These are phyloP conservation scores for Ophiostoma ulmi DNA, from an alignment of 2,329 filamentous ascomycete genomes.

Conservation along the genomic window DNA sequence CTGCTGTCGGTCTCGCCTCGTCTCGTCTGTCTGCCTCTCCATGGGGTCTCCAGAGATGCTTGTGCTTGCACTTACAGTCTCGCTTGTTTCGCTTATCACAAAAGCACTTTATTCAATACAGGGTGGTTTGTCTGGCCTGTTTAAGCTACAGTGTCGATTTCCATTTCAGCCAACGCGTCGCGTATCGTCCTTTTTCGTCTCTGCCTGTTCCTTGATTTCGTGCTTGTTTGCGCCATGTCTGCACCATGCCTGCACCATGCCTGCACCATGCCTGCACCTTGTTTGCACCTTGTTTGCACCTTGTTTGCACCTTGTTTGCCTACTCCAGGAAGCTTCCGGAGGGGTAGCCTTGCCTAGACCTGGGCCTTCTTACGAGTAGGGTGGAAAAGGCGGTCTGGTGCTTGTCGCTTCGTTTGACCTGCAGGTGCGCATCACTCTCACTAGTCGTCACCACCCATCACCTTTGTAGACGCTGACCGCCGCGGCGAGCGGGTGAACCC, in stretches of 20 bases:
- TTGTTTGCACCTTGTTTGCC: not conserved
- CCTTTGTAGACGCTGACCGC: not conserved
- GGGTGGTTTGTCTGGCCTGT: too few relatives aligned
- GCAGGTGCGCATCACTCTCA: not conserved
- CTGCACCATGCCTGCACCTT: too few relatives aligned
- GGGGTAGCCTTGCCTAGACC: not conserved
- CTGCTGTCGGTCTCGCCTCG: not conserved
- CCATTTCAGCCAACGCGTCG: not conserved
- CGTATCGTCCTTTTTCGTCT: not conserved
- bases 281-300: too few relatives aligned
- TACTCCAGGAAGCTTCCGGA: not conserved
- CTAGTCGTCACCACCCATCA: not conserved
- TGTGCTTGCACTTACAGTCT: too few relatives aligned
- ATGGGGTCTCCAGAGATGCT: not conserved
- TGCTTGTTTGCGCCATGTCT: too few relatives aligned
- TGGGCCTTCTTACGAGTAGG: not conserved
- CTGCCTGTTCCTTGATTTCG: not conserved
- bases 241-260: too few relatives aligned
- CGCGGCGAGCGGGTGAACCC: slow-evolving; percentile 2
- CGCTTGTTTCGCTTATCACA: not conserved
- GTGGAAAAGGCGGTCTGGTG: slow-evolving; percentile 1
- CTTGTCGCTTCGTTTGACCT: not conserved
- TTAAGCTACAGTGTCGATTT: not conserved
- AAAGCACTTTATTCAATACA: not conserved
- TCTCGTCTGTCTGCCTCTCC: not conserved